Percentiles rank a stretch among this genome's conserved stretches.
phyloP scores from a whole-genome alignment of 495 filamentous ascomycete genomes.

The Monascus purpureus region DNA sequence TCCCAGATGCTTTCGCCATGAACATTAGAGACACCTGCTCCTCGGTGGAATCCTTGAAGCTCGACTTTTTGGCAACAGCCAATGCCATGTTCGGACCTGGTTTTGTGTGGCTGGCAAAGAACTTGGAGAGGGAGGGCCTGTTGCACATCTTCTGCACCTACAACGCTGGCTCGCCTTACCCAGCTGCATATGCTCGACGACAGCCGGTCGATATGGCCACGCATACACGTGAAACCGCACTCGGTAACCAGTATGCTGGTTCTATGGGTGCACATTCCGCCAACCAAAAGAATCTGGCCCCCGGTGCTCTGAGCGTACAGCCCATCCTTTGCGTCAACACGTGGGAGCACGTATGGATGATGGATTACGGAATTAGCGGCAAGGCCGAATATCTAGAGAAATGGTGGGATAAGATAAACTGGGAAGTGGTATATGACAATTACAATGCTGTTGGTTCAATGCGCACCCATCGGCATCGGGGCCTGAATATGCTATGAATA shows the following conservation, averaged over 20 bases:
- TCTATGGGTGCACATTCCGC: slow-evolving; percentile 33
- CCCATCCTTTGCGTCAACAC: slow-evolving; percentile 86
- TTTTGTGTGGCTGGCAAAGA: slow-evolving; percentile 84
- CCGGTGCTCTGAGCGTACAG: slow-evolving; percentile 54
- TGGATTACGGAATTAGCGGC: slow-evolving; percentile 67
- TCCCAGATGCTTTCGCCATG: slow-evolving; percentile 32
- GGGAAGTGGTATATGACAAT: slow-evolving; percentile 51
- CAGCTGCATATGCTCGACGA: slow-evolving; percentile 65
- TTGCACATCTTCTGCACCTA: slow-evolving; percentile 80
- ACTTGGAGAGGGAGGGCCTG: slow-evolving; percentile 29
- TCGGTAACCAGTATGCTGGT: slow-evolving; percentile 33
- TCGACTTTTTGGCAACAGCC: slow-evolving; percentile 69
- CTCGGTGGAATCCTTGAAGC: slow-evolving; percentile 64
- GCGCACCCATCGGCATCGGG: slow-evolving; percentile 12
- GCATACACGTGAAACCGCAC: slow-evolving; percentile 21
- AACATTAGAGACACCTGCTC: slow-evolving; percentile 55
- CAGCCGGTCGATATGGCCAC: slow-evolving; percentile 77
- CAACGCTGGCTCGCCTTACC: slow-evolving; percentile 78
- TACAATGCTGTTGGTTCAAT: slow-evolving; percentile 22
- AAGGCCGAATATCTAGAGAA: slow-evolving; percentile 61
- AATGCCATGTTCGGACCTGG: slow-evolving; percentile 90
- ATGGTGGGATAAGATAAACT: slow-evolving; percentile 86
- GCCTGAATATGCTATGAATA: slow-evolving; percentile 17
- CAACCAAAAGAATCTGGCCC: slow-evolving; percentile 36
- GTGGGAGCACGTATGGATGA: slow-evolving; percentile 90